A percentile compares a stretch with the other conserved stretches of the same genome.
These are phyloP conservation scores for Alliaria petiolata DNA, from an alignment of 345 rosid genomes.

Conservation along the genomic window DNA sequence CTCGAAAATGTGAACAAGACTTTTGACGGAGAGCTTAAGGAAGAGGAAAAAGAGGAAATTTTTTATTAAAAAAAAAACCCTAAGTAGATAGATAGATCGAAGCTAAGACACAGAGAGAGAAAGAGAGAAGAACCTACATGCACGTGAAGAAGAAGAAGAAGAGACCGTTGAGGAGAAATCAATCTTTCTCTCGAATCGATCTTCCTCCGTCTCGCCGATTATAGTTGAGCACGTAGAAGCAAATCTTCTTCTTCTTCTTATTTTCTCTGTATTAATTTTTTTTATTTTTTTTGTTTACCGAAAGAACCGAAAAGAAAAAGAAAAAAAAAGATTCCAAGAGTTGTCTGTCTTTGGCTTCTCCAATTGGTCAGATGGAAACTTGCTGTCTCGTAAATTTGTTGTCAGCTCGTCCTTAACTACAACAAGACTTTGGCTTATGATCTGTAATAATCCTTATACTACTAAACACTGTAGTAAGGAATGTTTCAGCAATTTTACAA, in stretches of 20 bases:
- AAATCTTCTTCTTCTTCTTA: background rate
- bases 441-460: too few species aligned
- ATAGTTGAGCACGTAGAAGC: slow-evolving; percentile 4
- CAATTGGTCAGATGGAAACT: background rate
- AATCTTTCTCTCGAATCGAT: background rate
- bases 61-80: slow-evolving; percentile 1
- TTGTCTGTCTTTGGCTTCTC: background rate
- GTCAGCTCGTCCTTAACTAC: background rate
- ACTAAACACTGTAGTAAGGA: too few species aligned
- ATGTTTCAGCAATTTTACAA: too few species aligned
- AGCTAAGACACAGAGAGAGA: background rate
- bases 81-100: slow-evolving; percentile 18
- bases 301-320: background rate
- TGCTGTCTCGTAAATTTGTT: background rate
- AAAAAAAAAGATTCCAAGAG: background rate
- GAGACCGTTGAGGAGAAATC: background rate
- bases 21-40: background rate
- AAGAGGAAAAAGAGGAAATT: background rate
- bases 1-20: background rate
- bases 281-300: background rate
- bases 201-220: slow-evolving; percentile 2
- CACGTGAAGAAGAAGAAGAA: slow-evolving; percentile 5
- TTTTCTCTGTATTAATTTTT: background rate
- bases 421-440: background rate
- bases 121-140: background rate